A percentile compares a stretch with the other conserved stretches of the same genome.
phyloP scores from a whole-genome alignment of 805 yeast genomes.

The Nakazawaea wyomingensis region DNA sequence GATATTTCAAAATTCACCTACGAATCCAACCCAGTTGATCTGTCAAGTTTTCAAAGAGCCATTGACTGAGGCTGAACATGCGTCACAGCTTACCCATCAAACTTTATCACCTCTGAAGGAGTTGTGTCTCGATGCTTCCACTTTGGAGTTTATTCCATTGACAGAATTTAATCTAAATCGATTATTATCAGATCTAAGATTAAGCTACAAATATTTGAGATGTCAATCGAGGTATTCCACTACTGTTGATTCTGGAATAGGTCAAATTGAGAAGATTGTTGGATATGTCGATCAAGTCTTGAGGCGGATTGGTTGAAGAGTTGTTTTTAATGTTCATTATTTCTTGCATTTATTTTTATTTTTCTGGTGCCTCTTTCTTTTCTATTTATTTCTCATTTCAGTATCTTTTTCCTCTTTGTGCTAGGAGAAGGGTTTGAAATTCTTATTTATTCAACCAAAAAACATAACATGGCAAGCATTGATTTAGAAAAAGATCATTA shows the following conservation, averaged over 20 bases:
- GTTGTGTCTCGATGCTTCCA: neutral
- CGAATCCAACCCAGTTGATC: neutral
- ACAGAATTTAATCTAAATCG: constrained; percentile 2
- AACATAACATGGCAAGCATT: too few species aligned
- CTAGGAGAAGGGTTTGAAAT: too few species aligned
- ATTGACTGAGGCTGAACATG: constrained; percentile 1
- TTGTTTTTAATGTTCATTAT: neutral
- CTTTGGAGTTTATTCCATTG: constrained; percentile 2
- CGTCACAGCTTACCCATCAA: neutral
- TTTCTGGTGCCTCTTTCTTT: too few species aligned
- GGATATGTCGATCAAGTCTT: constrained; percentile 9
- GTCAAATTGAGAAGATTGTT: constrained; percentile 4
- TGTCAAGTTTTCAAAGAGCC: constrained; percentile 4
- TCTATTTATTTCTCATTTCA: too few species aligned
- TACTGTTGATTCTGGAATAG: neutral
- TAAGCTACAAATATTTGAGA: constrained; percentile 5
- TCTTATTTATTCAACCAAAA: too few species aligned
- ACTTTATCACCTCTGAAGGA: neutral
- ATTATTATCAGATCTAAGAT: constrained; percentile 4
- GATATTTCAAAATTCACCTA: neutral
- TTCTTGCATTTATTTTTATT: too few species aligned
- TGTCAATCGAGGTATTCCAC: constrained; percentile 3
- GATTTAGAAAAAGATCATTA: too few species aligned
- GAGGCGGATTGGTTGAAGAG: constrained; percentile 1
- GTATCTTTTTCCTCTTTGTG: too few species aligned